Evolutionary conservation across 192 early-diverging fungal species (phyloP), one percentile per base, ranked within the genome.

Genomic region (Entomortierella lignicola): DNA sequence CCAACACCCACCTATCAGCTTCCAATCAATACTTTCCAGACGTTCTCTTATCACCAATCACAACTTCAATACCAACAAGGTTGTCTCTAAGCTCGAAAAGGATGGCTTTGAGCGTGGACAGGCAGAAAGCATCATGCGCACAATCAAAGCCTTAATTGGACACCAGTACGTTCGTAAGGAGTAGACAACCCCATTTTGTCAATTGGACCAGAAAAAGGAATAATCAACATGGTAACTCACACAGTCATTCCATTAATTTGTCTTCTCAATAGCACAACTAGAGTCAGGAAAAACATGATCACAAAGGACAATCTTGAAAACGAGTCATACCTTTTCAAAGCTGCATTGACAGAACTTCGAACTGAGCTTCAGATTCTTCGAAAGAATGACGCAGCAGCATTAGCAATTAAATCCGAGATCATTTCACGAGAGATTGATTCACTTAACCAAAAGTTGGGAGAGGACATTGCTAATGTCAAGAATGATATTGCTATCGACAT

Each of bases 401-500:
- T 97, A 34, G 90, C 93, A 55, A 89, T 92, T 25, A 92, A 95
- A 54, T 79, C 90, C 0, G 89, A 94, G 0, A 74, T 79, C 1
- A 93, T 96, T 30, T 85, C 89, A 59, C 85, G 95, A 51, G 94
- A 95, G 57, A 88, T 96, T 23, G 94, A 96, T 59, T 86, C 89
- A 0, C 61, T 96, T 63, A 87, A 85, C 41, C 92, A 93, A 52
- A 87, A 87, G 39, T 82, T 93, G 37, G 84, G 89, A n/a, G 96
- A 98, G 52, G 88, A 92, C 48, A 85, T 94, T 23, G 87, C 89
- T 6, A 88, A 87, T 31, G 74, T 97, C 80, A 94, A 94, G 66
- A 87, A 90, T 17, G 94, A 96, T n/a, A 91, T 98, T 48, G 85
- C 91, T 25, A 90, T 98, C 63, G 96, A 98, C 70, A 81, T 98